Evolutionary conservation across 2,329 filamentous ascomycete species (phyloP), one percentile per base, ranked within the genome.

Genomic region (Aspergillus uvarum): DNA sequence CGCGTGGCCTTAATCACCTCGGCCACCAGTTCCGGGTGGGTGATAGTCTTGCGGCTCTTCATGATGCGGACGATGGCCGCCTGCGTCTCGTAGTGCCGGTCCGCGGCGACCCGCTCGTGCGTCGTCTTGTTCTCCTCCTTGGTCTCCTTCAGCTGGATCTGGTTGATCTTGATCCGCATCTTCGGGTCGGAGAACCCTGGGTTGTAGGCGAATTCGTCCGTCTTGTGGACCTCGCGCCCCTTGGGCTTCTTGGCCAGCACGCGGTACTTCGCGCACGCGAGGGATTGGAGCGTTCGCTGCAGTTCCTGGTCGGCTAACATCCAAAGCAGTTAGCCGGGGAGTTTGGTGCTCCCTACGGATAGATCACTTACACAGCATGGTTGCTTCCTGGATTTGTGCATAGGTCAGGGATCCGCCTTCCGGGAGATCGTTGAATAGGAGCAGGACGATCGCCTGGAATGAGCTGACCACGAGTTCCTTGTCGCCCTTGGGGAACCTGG

Each of bases 81-180:
- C 76, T 99, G 95, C 0, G 93, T 97, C 79, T 99, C 96, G 70
- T 96, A 96, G 71, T 96, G 92, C 54, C 95, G 83, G 72, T 99
- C 95, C 55, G 90, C 89, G 0, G 88, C 89, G 4, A 99, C 91
- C 48, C 92, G 86, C 76, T 96, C 89, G 76, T 98, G 92, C 1
- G 93, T 98, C 68, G 90, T 91, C 76, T 92, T 90, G 78, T 97
- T 97, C 78, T 99, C 95, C 71, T 94, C 90, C 69, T 90, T 90
- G 0, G 95, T 98, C 79, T 99, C 95, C 78, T 95, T 96, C 54
- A 97, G 85, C 77, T 99, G 95, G 68, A 99, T 95, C 77, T 97
- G 94, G 79, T 98, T 99, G 81, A 99, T 97, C 81, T 99, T 99
- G 79, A 99, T 88, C 59, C 92, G 87, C 76, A 91, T 90, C 76